Evolutionary conservation across 1,284 basidiomycete genomes (phyloP).

Genomic region (Hortiboletus rubellus): DNA sequence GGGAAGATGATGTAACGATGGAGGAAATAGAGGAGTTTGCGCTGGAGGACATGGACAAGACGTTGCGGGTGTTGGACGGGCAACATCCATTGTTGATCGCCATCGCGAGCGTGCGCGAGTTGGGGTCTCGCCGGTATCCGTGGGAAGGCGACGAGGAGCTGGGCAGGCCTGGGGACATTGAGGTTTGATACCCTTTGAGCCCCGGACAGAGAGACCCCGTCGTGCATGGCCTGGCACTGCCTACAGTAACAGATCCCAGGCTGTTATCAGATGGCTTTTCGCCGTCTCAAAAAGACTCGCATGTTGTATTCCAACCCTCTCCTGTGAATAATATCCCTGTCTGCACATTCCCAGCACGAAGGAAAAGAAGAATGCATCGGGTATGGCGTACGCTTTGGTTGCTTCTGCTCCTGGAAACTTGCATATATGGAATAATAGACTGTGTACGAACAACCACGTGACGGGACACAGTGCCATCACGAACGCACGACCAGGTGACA

Average conservation of each 20-base stretch:
- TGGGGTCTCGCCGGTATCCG: constrained; percentile 49
- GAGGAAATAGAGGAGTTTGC: constrained; percentile 68
- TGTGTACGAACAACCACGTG: not conserved
- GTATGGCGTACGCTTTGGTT: constrained; percentile 5
- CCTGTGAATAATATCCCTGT: not conserved
- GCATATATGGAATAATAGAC: not conserved
- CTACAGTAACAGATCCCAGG: not conserved
- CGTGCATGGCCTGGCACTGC: too few relatives aligned
- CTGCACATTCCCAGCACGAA: too few relatives aligned
- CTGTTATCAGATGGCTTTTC: not conserved
- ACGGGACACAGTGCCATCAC: not conserved
- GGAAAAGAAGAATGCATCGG: not conserved
- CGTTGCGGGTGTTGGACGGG: constrained; percentile 53
- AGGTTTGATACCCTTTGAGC: not conserved
- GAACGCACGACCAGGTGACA: not conserved
- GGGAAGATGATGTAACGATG: constrained; percentile 40
- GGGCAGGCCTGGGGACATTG: constrained; percentile 8
- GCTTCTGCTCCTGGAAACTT: not conserved
- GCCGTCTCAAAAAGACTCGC: not conserved
- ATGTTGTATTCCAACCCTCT: not conserved
- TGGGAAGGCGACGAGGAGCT: constrained; percentile 49
- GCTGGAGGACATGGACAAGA: constrained; percentile 72
- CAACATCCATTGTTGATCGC: constrained; percentile 66
- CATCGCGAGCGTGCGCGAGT: constrained; percentile 65
- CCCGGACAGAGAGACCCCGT: not conserved